Base-by-base conservation (phyloP, 257 asterid genomes). In the Phtheirospermum japonicum region DNA sequence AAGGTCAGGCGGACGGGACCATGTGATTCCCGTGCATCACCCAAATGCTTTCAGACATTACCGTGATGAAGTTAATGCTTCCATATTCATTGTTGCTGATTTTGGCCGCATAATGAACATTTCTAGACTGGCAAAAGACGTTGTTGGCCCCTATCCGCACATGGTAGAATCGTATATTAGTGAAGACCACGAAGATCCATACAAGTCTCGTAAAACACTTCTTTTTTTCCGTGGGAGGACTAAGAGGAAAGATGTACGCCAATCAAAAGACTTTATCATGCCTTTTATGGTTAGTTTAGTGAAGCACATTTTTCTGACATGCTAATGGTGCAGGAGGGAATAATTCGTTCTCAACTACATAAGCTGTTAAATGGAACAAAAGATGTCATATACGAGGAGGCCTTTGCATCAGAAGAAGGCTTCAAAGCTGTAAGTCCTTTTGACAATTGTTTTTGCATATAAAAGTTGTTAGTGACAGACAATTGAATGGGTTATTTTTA, bases 161-260 rank as follows among this genome's bases (percentile, higher is more conserved):
- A 77, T 93, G 83, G 80, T 93, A 4, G 90, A 85, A 42, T 69
- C 99, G 4, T 93, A 75, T 70, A 50, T 48, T 32, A 69, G 59
- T 52, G 99, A 89, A 48, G 72, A 85, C 61, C 28, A 42, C 20
- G 70, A 74, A 30, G 90, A 93, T 75, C 94, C 99, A 12, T 93
- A 70, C 48, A 80, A 72, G 57, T 77, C 86, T 73, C 97, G 99
- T 31, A 65, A 70, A 48, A 89, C 86, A 8, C 99, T 93, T 49
- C 94, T 93, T 60, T 89, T 83, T 82, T 93, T 93, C 81, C 83
- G 97, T 9, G 99, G 99, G 69, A 87, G 95, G 79, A 89, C 97
- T 32, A 48, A 73, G 31, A 87, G 99, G 68, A 89, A 93, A 81
- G 99, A 85, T 67, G 99, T 93, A 87, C 37, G 94, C 61, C 58